Base-by-base conservation (phyloP, 2,329 filamentous ascomycete species). In the Akanthomyces lecanii region DNA sequence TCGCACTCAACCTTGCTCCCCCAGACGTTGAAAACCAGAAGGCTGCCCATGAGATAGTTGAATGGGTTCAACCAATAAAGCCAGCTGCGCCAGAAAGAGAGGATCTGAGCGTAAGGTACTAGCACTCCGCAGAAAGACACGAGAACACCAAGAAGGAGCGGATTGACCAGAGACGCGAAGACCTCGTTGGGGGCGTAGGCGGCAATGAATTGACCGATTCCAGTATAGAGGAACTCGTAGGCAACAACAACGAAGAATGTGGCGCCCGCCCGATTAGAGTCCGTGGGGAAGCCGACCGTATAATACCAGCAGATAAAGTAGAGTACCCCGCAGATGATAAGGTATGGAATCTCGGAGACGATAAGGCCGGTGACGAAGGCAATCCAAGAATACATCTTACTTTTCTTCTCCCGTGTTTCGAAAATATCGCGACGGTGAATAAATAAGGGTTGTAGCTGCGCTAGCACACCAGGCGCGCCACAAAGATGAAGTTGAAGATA, bases 121-220 rank as follows among this genome's bases (percentile, higher is more conserved):
- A 91, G 78, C 1, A 92, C 88, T 65, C 90, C 90, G 67, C 89
- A 92, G 77, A 93, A 92, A 1, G 82, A 84, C 8, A 91, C 81
- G 2, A 91, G 77, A 47, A 85, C 72, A 69, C 81, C 79, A 61
- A 87, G 74, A 12, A 87, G 58, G 0, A 87, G 69, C 0, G 84
- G 84, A 66, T 86, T 87, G 64, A 81, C 79, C 6, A 87, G 76
- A 0, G 82, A 76, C 0, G 85, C 85, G 52, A 86, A 86, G 11
- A 85, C 80, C 38, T 80, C 83, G 65, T 85, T 87, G 0, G 85
- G 85, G 0, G 84, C 82, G 64, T 86, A 87, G 0, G 85, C 84
- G 0, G 84, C 84, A n/a, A 87, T 77, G 68, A 85, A 84, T 67
- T 88, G 85, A 0, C 85, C 86, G 52, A 89, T 83, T 1, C 81